These are phyloP conservation scores for Cladophialophora bantiana DNA, from an alignment of 2,329 filamentous ascomycete genomes.

Conservation along the genomic window DNA sequence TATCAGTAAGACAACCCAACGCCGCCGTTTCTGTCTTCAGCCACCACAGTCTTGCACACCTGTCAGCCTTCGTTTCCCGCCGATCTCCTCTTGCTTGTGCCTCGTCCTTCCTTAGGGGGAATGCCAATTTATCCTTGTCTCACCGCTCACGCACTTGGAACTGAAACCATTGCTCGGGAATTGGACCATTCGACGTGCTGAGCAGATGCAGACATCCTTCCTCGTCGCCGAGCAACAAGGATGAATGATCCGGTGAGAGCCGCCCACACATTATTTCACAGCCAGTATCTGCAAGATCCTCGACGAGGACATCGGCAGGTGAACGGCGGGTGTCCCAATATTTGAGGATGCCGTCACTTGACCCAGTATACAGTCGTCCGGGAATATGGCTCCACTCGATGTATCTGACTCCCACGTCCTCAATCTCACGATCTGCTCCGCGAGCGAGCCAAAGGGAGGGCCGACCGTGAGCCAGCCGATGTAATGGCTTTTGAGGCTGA, in stretches of 20 bases:
- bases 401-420: slow-evolving; percentile 65
- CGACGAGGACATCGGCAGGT: slow-evolving; percentile 58
- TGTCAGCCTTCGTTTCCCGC: neutral
- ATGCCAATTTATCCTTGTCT: neutral
- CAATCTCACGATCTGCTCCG: slow-evolving; percentile 53
- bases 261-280: slow-evolving; percentile 65
- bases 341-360: slow-evolving; percentile 67
- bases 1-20: neutral
- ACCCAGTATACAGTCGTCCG: slow-evolving; percentile 64
- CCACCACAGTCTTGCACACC: neutral
- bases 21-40: neutral
- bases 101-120: neutral
- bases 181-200: slow-evolving; percentile 39
- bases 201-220: slow-evolving; percentile 63
- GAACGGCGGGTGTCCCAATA: slow-evolving; percentile 65
- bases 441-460: slow-evolving; percentile 57
- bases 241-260: slow-evolving; percentile 63
- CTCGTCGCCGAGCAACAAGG: slow-evolving; percentile 65
- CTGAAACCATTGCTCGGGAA: slow-evolving; percentile 1
- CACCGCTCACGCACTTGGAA: slow-evolving; percentile 7
- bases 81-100: neutral
- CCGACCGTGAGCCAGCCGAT: slow-evolving; percentile 58
- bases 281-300: slow-evolving; percentile 57
- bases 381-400: slow-evolving; percentile 63
- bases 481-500: slow-evolving; percentile 53